These are phyloP conservation scores for Penicillium decumbens DNA, from an alignment of 2,329 filamentous ascomycete genomes.

Conservation along the genomic window DNA sequence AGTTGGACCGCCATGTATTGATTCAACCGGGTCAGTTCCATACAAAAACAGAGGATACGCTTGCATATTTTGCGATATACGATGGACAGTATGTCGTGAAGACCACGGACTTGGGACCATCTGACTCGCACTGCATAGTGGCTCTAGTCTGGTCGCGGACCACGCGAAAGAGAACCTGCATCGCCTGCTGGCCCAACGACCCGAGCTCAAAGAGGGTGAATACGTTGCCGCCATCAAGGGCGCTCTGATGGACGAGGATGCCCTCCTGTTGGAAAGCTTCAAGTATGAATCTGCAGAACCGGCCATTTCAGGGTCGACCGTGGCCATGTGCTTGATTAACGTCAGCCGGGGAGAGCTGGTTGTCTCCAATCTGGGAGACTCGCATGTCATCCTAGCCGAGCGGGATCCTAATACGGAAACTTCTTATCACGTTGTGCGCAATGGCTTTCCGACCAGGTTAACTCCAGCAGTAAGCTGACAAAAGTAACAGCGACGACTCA, in stretches of 20 bases:
- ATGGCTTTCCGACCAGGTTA: background rate
- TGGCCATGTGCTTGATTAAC: slow-evolving; percentile 33
- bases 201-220: slow-evolving; percentile 28
- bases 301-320: slow-evolving; percentile 32
- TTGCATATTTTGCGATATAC: slow-evolving; percentile 34
- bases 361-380: slow-evolving; percentile 35
- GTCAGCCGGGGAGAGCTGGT: slow-evolving; percentile 30
- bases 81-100: slow-evolving; percentile 32
- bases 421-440: slow-evolving; percentile 25
- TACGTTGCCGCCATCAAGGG: slow-evolving; percentile 30
- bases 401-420: slow-evolving; percentile 25
- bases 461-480: background rate
- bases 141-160: slow-evolving; percentile 30
- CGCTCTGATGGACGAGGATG: slow-evolving; percentile 30
- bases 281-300: slow-evolving; percentile 25
- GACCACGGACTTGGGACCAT: background rate
- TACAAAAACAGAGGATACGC: slow-evolving; percentile 22
- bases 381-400: slow-evolving; percentile 34
- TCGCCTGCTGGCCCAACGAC: slow-evolving; percentile 24
- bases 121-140: slow-evolving; percentile 18
- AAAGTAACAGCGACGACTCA: slow-evolving; percentile 29
- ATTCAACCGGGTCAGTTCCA: slow-evolving; percentile 31
- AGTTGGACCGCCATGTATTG: slow-evolving; percentile 32
- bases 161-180: slow-evolving; percentile 30
- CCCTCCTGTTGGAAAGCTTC: slow-evolving; percentile 25